These are phyloP conservation scores for Neodidymelliopsis sp. DNA, from an alignment of 2,329 filamentous ascomycete species.

Conservation along the genomic window DNA sequence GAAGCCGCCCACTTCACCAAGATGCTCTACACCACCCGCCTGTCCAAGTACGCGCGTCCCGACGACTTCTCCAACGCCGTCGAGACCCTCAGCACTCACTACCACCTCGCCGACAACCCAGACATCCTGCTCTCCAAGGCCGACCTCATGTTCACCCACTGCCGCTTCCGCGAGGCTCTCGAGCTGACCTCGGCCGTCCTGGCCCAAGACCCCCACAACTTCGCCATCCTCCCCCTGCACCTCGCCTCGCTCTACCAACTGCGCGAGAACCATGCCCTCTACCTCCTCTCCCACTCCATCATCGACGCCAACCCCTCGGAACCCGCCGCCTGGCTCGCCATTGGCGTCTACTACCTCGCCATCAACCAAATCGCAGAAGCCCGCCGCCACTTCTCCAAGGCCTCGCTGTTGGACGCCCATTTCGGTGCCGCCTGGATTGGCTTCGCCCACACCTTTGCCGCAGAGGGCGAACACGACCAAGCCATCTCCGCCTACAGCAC, in stretches of 20 bases:
- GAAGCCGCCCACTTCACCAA: conserved; percentile 93
- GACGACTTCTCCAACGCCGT: conserved; percentile 82
- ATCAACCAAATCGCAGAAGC: conserved; percentile 92
- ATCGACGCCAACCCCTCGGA: conserved; percentile 92
- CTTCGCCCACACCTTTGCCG: conserved; percentile 97
- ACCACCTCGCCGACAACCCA: conserved; percentile 83
- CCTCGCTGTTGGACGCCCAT: conserved; percentile 96
- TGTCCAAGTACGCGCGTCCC: conserved; percentile 94
- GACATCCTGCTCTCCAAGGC: conserved; percentile 91
- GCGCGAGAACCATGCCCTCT: conserved; percentile 83
- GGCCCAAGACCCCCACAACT: conserved; percentile 85
- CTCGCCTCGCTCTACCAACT: conserved; percentile 91
- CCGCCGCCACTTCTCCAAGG: conserved; percentile 94
- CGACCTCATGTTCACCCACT: conserved; percentile 92
- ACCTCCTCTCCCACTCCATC: conserved; percentile 89
- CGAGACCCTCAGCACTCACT: conserved; percentile 91
- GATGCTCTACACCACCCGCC: conserved; percentile 92
- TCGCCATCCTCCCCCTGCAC: conserved; percentile 87
- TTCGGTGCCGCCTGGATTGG: conserved; percentile 99
- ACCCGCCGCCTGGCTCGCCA: conserved; percentile 90
- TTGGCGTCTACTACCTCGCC: conserved; percentile 92
- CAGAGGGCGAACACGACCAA: conserved; percentile 97
- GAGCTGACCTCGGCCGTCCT: conserved; percentile 84
- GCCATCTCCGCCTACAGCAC: conserved; percentile 98
- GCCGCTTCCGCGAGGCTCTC: conserved; percentile 87